Evolutionary conservation across 805 yeast species (phyloP).

Genomic region (Metschnikowia henanensis): DNA sequence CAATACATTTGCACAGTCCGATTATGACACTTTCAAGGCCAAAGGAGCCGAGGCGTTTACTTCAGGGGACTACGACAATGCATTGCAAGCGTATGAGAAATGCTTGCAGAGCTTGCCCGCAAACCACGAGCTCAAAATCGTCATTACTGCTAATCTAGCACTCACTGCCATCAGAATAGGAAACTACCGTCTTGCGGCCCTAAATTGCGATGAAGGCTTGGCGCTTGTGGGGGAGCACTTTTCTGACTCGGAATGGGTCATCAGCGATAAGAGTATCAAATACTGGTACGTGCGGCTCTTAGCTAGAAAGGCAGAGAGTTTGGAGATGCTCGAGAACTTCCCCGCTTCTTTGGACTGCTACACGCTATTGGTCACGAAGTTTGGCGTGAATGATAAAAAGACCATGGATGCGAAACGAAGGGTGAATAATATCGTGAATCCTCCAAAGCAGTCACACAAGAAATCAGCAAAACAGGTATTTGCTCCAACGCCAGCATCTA

Average conservation of each 20-base stretch:
- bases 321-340: conserved; percentile 76
- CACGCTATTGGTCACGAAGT: conserved; percentile 56
- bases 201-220: conserved; percentile 49
- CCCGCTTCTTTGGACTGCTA: conserved; percentile 62
- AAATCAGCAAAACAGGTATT: conserved; percentile 14
- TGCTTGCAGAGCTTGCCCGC: conserved; percentile 53
- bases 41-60: conserved; percentile 66
- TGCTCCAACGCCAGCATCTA: neutral
- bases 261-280: conserved; percentile 53
- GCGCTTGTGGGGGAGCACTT: conserved; percentile 29
- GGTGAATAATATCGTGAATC: conserved; percentile 64
- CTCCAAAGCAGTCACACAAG: conserved; percentile 32
- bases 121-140: conserved; percentile 62
- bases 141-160: conserved; percentile 76
- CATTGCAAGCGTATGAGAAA: conserved; percentile 59
- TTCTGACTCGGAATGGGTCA: conserved; percentile 29
- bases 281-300: conserved; percentile 75
- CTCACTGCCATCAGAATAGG: conserved; percentile 51
- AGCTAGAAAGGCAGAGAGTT: conserved; percentile 75
- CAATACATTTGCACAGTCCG: conserved; percentile 40
- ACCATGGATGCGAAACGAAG: conserved; percentile 82
- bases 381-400: conserved; percentile 61
- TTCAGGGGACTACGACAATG: conserved; percentile 78
- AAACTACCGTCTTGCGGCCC: conserved; percentile 55
- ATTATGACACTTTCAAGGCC: conserved; percentile 48